Evolutionary conservation across 768 basidiomycete species (phyloP), one percentile per base, ranked within the genome.

Genomic region (Lactifluus volemus): DNA sequence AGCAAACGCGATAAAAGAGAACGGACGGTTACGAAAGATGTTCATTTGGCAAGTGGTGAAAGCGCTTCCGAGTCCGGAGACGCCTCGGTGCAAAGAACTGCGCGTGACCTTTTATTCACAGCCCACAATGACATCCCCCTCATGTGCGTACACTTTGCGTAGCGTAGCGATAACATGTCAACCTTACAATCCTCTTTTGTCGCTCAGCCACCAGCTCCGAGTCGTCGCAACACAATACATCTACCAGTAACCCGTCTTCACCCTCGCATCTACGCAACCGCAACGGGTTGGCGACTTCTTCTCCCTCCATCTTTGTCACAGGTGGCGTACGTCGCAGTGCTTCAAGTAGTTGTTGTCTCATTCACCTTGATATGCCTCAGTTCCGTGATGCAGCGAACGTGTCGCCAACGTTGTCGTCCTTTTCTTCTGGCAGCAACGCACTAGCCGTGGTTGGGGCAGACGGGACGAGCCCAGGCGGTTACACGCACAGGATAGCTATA

Each of bases 1-100:
- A 49, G 21, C 49, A 19, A 25, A 38, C 21, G 49, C 42, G 41
- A 65, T 30, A 60, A 50, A 60, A 65, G 58, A 47, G 48, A 32
- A 80, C 89, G 73, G 66, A 92, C 90, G 73, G 72, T 81, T 90
- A 75, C 79, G 84, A 76, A 93, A 90, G 72, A 93, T 83, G 73
- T 92, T 92, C 90, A 93, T 92, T 25, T 44, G 21, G 10, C n/a
- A 65, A n/a, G 72, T 73, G 73, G 62, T 68, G 61, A 52, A 59
- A 69, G 58, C 66, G 45, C 58, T 65, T 63, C 36, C 19, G 25
- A 25, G 25, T 25, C 34, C 34, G 34, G 34, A 36, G 25, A 25
- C 25, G 25, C 25, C 25, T 25, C 25, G n/a, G n/a, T n/a, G 1
- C 25, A 25, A 25, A 25, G 25, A 47, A 47, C 44, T 6, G 44